A percentile compares a stretch with the other conserved stretches of the same genome.
Conservation (phyloP, 805 yeast genomes). For the Metschnikowia koreensis region DNA sequence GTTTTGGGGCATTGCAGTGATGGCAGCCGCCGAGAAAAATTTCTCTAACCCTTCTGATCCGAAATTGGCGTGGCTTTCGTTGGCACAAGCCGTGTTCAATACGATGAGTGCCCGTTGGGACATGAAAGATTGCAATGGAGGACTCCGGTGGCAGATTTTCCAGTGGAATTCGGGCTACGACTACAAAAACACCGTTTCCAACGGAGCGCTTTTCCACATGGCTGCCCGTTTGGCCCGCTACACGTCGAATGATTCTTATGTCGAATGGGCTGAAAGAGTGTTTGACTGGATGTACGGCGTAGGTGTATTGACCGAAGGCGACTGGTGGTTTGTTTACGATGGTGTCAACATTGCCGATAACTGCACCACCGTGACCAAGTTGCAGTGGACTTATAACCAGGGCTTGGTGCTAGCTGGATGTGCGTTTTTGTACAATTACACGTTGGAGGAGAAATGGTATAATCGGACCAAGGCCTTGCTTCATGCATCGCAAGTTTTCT, state of each 20-base stretch:
- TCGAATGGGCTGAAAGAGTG: constrained; percentile 68
- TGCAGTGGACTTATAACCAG: constrained; percentile 85
- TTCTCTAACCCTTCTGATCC: constrained; percentile 71
- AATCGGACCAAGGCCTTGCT: constrained; percentile 56
- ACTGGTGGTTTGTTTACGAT: constrained; percentile 61
- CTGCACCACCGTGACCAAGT: constrained; percentile 57
- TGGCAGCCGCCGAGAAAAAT: constrained; percentile 89
- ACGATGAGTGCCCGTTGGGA: constrained; percentile 94
- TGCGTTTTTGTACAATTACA: constrained; percentile 76
- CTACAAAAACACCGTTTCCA: constrained; percentile 89
- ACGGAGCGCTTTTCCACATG: constrained; percentile 83
- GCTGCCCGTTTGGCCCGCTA: constrained; percentile 86
- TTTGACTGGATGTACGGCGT: constrained; percentile 76
- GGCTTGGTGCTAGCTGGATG: constrained; percentile 77
- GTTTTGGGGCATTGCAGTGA: constrained; percentile 92
- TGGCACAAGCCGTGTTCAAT: constrained; percentile 88
- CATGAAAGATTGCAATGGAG: constrained; percentile 69
- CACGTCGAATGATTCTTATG: constrained; percentile 70
- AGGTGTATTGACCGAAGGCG: constrained; percentile 42
- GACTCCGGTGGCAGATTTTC: constrained; percentile 94
- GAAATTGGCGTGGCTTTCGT: constrained; percentile 61
- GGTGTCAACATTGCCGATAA: constrained; percentile 62
- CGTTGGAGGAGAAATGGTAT: constrained; percentile 65
- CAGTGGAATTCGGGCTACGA: constrained; percentile 92
- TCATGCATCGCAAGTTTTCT: constrained; percentile 55